Evolutionary conservation across 768 basidiomycete species (phyloP), one percentile per base, ranked within the genome.

Genomic region (Amylocystis lapponica): DNA sequence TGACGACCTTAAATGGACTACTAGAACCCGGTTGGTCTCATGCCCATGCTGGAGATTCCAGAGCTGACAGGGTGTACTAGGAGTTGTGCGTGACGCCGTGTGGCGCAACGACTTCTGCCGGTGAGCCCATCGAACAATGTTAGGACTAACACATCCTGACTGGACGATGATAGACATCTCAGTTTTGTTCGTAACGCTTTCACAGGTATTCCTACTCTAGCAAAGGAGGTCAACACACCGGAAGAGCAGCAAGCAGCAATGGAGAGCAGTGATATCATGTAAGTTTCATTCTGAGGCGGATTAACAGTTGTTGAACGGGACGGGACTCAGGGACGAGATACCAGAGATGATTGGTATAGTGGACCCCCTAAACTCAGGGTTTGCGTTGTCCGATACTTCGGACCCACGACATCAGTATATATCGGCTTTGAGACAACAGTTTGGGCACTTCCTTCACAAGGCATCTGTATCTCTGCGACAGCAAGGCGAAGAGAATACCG

Each of bases 91-190:
- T 17, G 75, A 85, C 59, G 72, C 74, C 13, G 49, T 72, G 13
- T 93, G 89, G 89, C 73, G 83, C 11, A 91, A 89, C 60, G 86
- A 92, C 50, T 89, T 92, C 56, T 92, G 89, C 66, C 76, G 88
- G 75, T 81, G 25, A 30, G 71, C 64, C 41, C 32, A 26, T 12
- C 40, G 22, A n/a, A 25, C 23, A 8, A 23, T 23, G 7, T 36
- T 22, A 27, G 21, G 22, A 36, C 40, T 47, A 17, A 36, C n/a
- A 23, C 7, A 26, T 26, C 5, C 11, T 11, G 19, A 20, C n/a
- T 6, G 17, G 19, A 19, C 40, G 39, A 16, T 23, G 34, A 27
- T 41, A 85, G 84, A 27, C 76, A 83, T 60, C 58, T 88, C 38
- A 84, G 76, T 49, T 69, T 86, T 39, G 78, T 92, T 39, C 81